Evolutionary conservation across 2,329 filamentous ascomycete species (phyloP), one percentile per base, ranked within the genome.

Genomic region (Penicillium sp.): DNA sequence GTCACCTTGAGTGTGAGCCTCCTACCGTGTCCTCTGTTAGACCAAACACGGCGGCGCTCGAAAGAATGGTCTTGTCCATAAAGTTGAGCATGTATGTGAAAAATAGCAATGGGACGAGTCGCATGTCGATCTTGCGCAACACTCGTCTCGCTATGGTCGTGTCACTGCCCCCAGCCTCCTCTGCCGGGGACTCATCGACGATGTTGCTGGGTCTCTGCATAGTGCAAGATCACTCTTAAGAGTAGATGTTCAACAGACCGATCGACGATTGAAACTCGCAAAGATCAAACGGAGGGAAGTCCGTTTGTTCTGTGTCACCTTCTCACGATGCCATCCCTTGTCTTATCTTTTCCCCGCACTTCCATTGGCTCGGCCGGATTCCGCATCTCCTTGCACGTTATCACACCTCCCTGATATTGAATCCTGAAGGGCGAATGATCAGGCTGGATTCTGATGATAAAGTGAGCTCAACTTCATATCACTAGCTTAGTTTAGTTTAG

Each of bases 11-110:
- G 15, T 0, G 7, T n/a, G n/a, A 3, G 5, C 6, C 41, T 41
- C 57, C 34, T 50, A 72, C 69, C 5, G 69, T 72, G 64, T 85
- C 84, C 1, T 83, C 72, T 5, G 75, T 73, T n/a, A 86, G 67
- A 0, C 83, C 84, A 63, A 87, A 86, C 0, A 87, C 83, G 4
- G 83, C 77, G 0, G 85, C 84, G 59, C 80, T 84, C 0, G 82
- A 83, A 1, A 86, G 68, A 57, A 84, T 84, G 0, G 81, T 81
- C 68, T 88, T 88, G 70, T 88, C 85, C 78, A 87, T 84, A 58
- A 86, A 87, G 66, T 86, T 85, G 62, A 87, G 70, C 74, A 82
- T 82, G 66, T 87, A 87, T 0, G 82, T 85, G 43, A 82, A 63
- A 60, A 86, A 86, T 10, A 87, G 71, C 11, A 87, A 72, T 0